A percentile compares a stretch with the other conserved stretches of the same genome.
Conservation (phyloP, 2,329 filamentous ascomycete genomes). For the Ophiostoma sp. region DNA sequence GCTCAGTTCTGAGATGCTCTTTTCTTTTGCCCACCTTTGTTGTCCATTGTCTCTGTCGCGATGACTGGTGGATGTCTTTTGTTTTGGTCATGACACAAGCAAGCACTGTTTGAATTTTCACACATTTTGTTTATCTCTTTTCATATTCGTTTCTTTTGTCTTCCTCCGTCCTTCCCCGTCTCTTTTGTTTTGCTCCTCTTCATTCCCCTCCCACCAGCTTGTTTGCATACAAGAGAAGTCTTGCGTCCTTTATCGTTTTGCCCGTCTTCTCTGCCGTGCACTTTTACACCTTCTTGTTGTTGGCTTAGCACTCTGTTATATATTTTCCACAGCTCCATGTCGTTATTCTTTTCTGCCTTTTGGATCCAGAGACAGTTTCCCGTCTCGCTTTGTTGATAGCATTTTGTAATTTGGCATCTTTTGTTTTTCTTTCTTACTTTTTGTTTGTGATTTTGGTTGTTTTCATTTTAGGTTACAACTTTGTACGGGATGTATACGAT, state of each 20-base stretch:
- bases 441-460: background rate
- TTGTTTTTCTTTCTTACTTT: background rate
- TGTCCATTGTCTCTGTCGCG: background rate
- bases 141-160: background rate
- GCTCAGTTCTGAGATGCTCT: slow-evolving; percentile 62
- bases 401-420: slow-evolving; percentile 14
- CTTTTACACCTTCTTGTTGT: background rate
- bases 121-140: background rate
- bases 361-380: background rate
- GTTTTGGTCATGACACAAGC: slow-evolving; percentile 2
- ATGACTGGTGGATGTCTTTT: background rate
- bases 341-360: background rate
- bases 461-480: background rate
- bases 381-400: slow-evolving; percentile 3
- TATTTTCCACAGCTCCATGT: background rate
- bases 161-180: background rate
- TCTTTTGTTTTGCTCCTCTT: background rate
- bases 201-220: background rate
- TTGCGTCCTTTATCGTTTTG: slow-evolving; percentile 5
- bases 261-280: slow-evolving; percentile 8
- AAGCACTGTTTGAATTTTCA: slow-evolving; percentile 17
- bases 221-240: slow-evolving; percentile 6
- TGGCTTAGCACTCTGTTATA: background rate
- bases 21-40: background rate
- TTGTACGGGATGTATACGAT: background rate